These are phyloP conservation scores for Kwoniella dendrophila DNA, from an alignment of 768 basidiomycete genomes.

Conservation along the genomic window DNA sequence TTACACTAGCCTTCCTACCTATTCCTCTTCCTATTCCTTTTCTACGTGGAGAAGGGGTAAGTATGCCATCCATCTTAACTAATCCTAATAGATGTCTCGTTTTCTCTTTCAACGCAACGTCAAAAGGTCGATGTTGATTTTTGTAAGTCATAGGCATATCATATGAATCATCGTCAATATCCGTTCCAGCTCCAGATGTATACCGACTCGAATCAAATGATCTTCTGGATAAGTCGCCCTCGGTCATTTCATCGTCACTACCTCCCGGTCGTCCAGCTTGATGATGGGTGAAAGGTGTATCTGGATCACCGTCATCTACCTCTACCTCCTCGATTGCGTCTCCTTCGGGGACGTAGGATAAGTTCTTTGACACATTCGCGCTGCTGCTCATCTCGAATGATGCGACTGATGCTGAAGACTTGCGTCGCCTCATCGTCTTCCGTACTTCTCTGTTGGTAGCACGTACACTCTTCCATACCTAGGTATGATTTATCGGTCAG, in stretches of 20 bases:
- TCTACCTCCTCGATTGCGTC: slow-evolving; percentile 27
- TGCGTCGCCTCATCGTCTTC: slow-evolving; percentile 30
- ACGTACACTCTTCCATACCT: slow-evolving; percentile 54
- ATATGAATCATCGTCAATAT: slow-evolving; percentile 33
- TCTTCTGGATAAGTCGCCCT: slow-evolving; percentile 62
- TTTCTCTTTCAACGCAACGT: slow-evolving; percentile 51
- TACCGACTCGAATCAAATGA: slow-evolving; percentile 59
- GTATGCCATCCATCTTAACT: slow-evolving; percentile 39
- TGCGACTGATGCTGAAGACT: slow-evolving; percentile 14
- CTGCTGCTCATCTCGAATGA: slow-evolving; percentile 1
- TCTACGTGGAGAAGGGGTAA: slow-evolving; percentile 25
- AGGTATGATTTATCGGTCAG: background rate
- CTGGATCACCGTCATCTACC: slow-evolving; percentile 52
- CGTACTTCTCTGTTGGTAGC: slow-evolving; percentile 45
- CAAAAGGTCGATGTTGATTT: slow-evolving; percentile 36
- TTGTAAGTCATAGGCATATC: slow-evolving; percentile 5
- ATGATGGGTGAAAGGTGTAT: slow-evolving; percentile 40
- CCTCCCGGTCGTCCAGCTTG: background rate
- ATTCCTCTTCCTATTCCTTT: background rate
- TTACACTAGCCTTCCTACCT: background rate
- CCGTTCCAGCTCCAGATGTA: slow-evolving; percentile 35
- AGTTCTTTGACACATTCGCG: slow-evolving; percentile 7
- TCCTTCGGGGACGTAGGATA: slow-evolving; percentile 40
- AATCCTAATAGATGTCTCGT: slow-evolving; percentile 49
- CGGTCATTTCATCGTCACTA: slow-evolving; percentile 58